Base-by-base conservation (phyloP, 1,284 basidiomycete species). In the Pseudozyma sp. region DNA sequence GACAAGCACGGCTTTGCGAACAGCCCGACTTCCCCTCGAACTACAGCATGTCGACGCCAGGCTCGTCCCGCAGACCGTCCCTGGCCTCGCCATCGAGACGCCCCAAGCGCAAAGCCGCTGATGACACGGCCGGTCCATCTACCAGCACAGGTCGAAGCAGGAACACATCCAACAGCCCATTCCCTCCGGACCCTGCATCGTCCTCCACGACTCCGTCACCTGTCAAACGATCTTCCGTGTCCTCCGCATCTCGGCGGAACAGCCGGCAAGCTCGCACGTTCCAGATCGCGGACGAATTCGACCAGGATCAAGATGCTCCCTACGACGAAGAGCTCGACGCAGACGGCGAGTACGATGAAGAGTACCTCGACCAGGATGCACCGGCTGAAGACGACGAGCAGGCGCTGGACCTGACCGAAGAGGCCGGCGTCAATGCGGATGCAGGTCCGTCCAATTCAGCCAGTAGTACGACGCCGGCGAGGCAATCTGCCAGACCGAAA, bases 261-360 rank as follows among this genome's bases (percentile, higher is more conserved):
- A 63, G 53, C 13, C 48, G 57, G n/a, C 49, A 56, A 14, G 4
- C 50, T 9, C 66, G 60, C 44, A 63, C 66, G 0, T 63, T 68
- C 19, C 66, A 55, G 39, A 55, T 68, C 16, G 34, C 66, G n/a
- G 53, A 55, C 16, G 54, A 61, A 19, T 24, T 34, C 29, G 54
- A 62, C 4, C 51, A 53, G 13, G 58, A 68, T 16, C 34, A 56
- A 34, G 65, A 63, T 34, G 65, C 53, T 0, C 50, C 52, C 3
- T 65, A 66, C 30, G 68, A 71, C 52, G 54, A 65, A 35, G 63
- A 61, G 7, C 62, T 65, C 24, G 68, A 70, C 40, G 57, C 57
- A 1, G 68, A 65, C 29, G 68, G 53, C 39, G 67, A 69, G 19
- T 48, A 53, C 16, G 67, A 69, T n/a, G 54, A 59, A 45, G 60